Conservation (phyloP, 805 yeast genomes). For the Schwanniomyces yamadae region DNA sequence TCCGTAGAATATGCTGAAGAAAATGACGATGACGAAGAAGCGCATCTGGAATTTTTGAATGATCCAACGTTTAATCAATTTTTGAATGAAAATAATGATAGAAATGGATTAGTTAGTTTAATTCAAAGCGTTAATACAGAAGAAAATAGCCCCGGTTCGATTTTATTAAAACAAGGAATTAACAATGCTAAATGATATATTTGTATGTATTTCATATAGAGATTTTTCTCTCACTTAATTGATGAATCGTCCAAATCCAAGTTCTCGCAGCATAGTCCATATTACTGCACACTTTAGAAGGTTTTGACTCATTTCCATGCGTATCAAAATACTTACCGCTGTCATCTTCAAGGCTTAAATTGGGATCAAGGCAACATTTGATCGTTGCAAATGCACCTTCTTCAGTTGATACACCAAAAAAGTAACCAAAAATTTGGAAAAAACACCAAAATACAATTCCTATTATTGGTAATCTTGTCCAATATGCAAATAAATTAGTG, state of each 20-base stretch:
- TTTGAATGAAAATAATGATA: constrained; percentile 3
- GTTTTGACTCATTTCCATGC: constrained; percentile 54
- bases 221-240: constrained; percentile 50
- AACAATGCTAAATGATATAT: constrained; percentile 3
- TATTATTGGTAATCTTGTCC: constrained; percentile 76
- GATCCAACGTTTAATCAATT: constrained; percentile 6
- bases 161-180: constrained; percentile 9
- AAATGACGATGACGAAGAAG: constrained; percentile 6
- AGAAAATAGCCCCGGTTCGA: constrained; percentile 6
- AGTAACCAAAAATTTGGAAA: constrained; percentile 65
- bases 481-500: constrained; percentile 70
- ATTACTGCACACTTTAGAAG: constrained; percentile 57
- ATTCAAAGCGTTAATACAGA: constrained; percentile 4
- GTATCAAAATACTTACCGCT: constrained; percentile 71
- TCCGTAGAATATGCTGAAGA: constrained; percentile 8
- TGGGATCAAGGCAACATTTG: constrained; percentile 57
- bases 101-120: constrained; percentile 5
- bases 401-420: constrained; percentile 71
- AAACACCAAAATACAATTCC: constrained; percentile 72
- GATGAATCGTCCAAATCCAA: constrained; percentile 77
- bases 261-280: constrained; percentile 62
- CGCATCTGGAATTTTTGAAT: constrained; percentile 6
- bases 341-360: constrained; percentile 48
- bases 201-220: constrained; percentile 12
- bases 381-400: constrained; percentile 68